A percentile compares a stretch with the other conserved stretches of the same genome.
Evolutionary conservation across 257 asterid genomes (phyloP).

Genomic region (Solanum clarkiae): DNA sequence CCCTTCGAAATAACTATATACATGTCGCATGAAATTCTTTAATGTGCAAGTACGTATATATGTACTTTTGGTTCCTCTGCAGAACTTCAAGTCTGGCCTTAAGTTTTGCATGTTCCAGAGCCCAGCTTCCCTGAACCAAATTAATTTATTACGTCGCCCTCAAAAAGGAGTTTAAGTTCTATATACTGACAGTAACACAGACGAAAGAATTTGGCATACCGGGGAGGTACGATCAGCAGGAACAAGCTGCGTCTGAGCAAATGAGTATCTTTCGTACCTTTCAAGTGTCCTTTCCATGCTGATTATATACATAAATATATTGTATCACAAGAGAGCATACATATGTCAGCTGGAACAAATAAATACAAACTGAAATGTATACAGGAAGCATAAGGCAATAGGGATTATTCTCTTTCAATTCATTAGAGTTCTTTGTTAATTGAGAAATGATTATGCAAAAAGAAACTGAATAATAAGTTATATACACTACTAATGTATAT

Average conservation of each 20-base stretch:
- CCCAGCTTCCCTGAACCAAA: slow-evolving; percentile 41
- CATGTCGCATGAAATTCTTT: neutral
- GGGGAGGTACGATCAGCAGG: slow-evolving; percentile 31
- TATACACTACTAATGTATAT: neutral
- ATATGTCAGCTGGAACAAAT: neutral
- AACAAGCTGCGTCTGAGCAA: slow-evolving; percentile 39
- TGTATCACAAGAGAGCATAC: neutral
- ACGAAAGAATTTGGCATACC: slow-evolving; percentile 15
- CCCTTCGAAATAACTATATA: no score
- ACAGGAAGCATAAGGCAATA: neutral
- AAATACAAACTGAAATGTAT: neutral
- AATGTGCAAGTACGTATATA: neutral
- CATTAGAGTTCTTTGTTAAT: neutral
- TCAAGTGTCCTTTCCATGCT: slow-evolving; percentile 82
- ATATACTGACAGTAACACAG: neutral
- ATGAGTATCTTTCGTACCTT: slow-evolving; percentile 63
- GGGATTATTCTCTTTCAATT: neutral
- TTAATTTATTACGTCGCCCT: neutral
- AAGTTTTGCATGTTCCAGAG: slow-evolving; percentile 41
- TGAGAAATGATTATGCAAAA: neutral
- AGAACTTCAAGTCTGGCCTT: slow-evolving; percentile 50
- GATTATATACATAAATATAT: neutral
- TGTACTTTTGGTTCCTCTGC: slow-evolving; percentile 39
- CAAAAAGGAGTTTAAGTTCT: neutral
- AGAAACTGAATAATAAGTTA: neutral